phyloP scores from a whole-genome alignment of 805 yeast genomes.

The Saturnispora kantuleensis region DNA sequence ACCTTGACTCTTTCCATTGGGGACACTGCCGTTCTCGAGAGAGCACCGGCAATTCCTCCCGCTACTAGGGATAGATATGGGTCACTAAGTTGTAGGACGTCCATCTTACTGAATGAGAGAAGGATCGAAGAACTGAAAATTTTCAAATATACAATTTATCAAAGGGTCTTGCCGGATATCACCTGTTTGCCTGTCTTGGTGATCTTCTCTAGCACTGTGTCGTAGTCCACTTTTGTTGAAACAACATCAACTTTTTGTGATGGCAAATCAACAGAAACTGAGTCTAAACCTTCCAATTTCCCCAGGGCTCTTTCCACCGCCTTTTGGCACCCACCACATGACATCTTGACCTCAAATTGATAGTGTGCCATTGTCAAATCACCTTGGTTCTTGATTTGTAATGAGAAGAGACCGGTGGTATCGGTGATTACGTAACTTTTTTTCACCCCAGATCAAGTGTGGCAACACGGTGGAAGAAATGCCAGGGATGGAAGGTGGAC shows the following conservation, averaged over 20 bases:
- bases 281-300: slow-evolving; percentile 63
- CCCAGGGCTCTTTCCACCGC: slow-evolving; percentile 74
- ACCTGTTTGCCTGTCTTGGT: slow-evolving; percentile 88
- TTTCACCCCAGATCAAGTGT: too few relatives aligned
- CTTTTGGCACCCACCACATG: slow-evolving; percentile 79
- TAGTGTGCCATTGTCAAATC: slow-evolving; percentile 39
- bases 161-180: slow-evolving; percentile 40
- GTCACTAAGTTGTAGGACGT: neutral
- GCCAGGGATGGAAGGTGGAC: too few relatives aligned
- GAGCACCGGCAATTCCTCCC: slow-evolving; percentile 74
- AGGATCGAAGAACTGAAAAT: neutral
- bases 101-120: neutral
- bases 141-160: neutral
- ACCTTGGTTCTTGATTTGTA: too few relatives aligned
- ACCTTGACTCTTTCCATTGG: slow-evolving; percentile 95
- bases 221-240: slow-evolving; percentile 48
- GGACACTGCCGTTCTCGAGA: slow-evolving; percentile 83
- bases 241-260: slow-evolving; percentile 71
- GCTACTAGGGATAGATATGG: slow-evolving; percentile 55
- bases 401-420: too few relatives aligned
- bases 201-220: slow-evolving; percentile 70
- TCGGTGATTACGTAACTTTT: too few relatives aligned
- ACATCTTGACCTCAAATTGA: slow-evolving; percentile 75
- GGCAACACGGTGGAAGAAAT: too few relatives aligned
- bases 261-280: slow-evolving; percentile 66